A percentile compares a stretch with the other conserved stretches of the same genome.
Conservation (phyloP, 2,329 filamentous ascomycete species). For the Proliferodiscus dingleyae region DNA sequence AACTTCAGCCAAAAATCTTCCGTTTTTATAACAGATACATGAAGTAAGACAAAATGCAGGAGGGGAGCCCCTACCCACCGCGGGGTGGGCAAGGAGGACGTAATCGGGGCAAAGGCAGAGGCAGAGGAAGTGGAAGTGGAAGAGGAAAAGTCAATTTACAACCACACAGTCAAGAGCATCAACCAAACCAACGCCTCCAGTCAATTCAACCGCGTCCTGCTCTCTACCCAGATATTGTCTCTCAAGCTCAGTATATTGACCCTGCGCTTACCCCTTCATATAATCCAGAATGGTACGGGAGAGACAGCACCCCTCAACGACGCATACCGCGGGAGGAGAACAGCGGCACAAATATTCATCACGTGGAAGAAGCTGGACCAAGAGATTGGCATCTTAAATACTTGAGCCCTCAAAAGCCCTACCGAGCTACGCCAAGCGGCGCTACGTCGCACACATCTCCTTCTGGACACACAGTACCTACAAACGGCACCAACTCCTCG, state of each 20-base stretch:
- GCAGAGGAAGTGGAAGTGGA: not conserved
- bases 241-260: not conserved
- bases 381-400: slow-evolving; percentile 1
- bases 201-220: not conserved
- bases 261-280: not conserved
- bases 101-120: not conserved
- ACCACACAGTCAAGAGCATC: not conserved
- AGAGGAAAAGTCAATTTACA: not conserved
- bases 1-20: not conserved
- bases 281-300: not conserved
- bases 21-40: not conserved
- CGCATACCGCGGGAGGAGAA: not conserved
- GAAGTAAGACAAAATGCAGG: not conserved
- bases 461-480: not conserved
- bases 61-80: not conserved
- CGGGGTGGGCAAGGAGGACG: not conserved
- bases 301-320: not conserved
- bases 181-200: not conserved
- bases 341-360: not conserved
- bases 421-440: too few relatives aligned
- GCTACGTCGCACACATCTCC: not conserved
- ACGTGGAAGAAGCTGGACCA: not conserved
- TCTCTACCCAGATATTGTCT: too few relatives aligned
- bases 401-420: not conserved
- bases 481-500: not conserved